Evolutionary conservation across 1,284 basidiomycete species (phyloP).

Genomic region (Rhodofomes roseus): DNA sequence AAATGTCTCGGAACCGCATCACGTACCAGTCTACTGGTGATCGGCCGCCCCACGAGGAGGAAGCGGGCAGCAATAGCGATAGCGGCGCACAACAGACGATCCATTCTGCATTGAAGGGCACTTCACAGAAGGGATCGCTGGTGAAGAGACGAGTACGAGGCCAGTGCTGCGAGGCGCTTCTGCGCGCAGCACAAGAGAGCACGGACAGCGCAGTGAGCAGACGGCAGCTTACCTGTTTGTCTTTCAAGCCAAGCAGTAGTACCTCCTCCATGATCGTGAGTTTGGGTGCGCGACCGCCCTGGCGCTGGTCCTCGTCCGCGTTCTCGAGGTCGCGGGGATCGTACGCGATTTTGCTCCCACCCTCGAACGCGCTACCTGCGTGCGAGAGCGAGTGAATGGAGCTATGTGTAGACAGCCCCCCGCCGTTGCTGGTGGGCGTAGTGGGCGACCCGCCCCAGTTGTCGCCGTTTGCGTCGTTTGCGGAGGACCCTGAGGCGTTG

Average conservation of each 20-base stretch:
- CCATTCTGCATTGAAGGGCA: too few relatives aligned
- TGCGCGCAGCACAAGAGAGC: not conserved
- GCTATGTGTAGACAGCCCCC: conserved; percentile 27
- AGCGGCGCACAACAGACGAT: too few relatives aligned
- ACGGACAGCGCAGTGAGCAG: not conserved
- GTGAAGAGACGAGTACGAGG: not conserved
- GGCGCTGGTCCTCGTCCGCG: conserved; percentile 64
- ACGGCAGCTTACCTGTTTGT: conserved; percentile 66
- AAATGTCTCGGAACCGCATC: too few relatives aligned
- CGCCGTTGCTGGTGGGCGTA: conserved; percentile 27
- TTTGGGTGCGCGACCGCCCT: conserved; percentile 75
- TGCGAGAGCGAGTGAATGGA: conserved; percentile 30
- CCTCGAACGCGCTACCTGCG: conserved; percentile 78
- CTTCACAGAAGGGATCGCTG: not conserved
- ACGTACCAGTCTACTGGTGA: too few relatives aligned
- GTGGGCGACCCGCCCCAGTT: conserved; percentile 29
- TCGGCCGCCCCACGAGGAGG: too few relatives aligned
- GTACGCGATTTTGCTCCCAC: conserved; percentile 84
- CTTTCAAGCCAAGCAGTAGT: conserved; percentile 86
- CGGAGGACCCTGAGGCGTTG: conserved; percentile 34
- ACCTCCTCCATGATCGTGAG: conserved; percentile 98
- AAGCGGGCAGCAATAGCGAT: too few relatives aligned
- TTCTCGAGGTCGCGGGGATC: conserved; percentile 90
- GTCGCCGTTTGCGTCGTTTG: conserved; percentile 29
- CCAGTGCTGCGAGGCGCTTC: not conserved